phyloP scores from a whole-genome alignment of 176 grass and related monocot species.

The Themeda triandra region DNA sequence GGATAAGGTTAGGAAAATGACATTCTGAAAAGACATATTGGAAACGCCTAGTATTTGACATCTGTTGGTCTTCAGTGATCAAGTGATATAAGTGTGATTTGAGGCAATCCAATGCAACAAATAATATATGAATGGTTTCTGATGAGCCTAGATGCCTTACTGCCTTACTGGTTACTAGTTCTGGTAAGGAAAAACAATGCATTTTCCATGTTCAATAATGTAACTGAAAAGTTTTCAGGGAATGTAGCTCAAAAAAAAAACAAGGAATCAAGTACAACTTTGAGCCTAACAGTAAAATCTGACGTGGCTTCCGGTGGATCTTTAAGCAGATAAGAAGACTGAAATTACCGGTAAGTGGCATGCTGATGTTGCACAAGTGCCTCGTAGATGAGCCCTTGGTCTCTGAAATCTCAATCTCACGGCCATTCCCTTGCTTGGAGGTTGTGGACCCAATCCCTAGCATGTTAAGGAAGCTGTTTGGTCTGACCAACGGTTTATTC shows the following conservation, averaged over 20 bases:
- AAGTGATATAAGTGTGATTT: neutral
- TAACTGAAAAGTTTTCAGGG: constrained; percentile 2
- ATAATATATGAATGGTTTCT: neutral
- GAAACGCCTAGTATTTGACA: neutral
- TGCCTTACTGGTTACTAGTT: neutral
- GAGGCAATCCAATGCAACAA: neutral
- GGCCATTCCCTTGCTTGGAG: constrained; percentile 29
- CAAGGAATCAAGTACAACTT: neutral
- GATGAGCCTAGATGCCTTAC: neutral
- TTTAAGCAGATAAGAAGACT: neutral
- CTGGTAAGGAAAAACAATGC: neutral
- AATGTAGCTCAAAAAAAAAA: neutral
- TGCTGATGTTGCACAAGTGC: constrained; percentile 70
- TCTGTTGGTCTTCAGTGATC: neutral
- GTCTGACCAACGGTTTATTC: constrained; percentile 31
- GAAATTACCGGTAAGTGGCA: constrained; percentile 66
- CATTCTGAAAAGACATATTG: constrained; percentile 11
- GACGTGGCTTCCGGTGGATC: neutral
- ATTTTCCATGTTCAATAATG: neutral
- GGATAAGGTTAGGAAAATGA: constrained; percentile 13
- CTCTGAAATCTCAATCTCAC: constrained; percentile 58
- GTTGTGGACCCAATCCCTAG: constrained; percentile 34
- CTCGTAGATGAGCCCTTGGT: constrained; percentile 40
- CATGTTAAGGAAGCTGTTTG: constrained; percentile 42
- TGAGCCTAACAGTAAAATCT: neutral